These are phyloP conservation scores for Trypanosoma vivax DNA, from an alignment of 208 protist genomes.

Conservation along the genomic window DNA sequence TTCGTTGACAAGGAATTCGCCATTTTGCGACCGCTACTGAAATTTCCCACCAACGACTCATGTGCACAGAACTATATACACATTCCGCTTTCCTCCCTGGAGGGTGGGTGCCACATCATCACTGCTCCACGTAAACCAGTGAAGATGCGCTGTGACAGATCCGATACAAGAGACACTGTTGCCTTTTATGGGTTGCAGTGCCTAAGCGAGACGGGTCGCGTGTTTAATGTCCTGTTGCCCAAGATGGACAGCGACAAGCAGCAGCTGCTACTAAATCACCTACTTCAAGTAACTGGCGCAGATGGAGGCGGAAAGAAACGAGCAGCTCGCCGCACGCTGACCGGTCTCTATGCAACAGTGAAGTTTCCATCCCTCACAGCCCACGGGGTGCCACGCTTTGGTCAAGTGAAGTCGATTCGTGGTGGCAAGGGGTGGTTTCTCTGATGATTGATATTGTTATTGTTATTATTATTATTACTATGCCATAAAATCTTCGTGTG, in stretches of 20 bases:
- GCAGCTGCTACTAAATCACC: conserved; percentile 52
- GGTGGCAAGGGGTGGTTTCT: conserved; percentile 86
- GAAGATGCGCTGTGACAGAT: not conserved
- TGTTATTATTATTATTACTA: no score
- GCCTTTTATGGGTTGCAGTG: conserved; percentile 83
- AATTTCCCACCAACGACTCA: conserved; percentile 63
- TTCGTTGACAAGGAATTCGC: conserved; percentile 72
- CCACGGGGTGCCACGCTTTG: conserved; percentile 81
- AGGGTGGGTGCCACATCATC: conserved; percentile 14
- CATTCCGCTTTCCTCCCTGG: conserved; percentile 27
- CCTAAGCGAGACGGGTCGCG: conserved; percentile 62
- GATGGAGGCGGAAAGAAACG: conserved; percentile 10
- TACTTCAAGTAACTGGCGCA: conserved; percentile 29
- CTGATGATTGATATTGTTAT: conserved; percentile 1
- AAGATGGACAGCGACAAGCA: conserved; percentile 54
- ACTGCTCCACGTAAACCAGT: conserved; percentile 20
- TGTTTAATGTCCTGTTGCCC: conserved; percentile 76
- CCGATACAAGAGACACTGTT: conserved; percentile 15
- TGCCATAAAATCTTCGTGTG: no score
- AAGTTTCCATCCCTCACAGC: conserved; percentile 77
- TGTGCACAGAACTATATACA: conserved; percentile 47
- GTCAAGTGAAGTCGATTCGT: conserved; percentile 77
- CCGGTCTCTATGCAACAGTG: conserved; percentile 79
- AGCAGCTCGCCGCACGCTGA: conserved; percentile 19
- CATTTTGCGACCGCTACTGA: conserved; percentile 71